A percentile compares a stretch with the other conserved stretches of the same genome.
Conservation (phyloP, 805 yeast genomes). For the Alloascoidea africana region DNA sequence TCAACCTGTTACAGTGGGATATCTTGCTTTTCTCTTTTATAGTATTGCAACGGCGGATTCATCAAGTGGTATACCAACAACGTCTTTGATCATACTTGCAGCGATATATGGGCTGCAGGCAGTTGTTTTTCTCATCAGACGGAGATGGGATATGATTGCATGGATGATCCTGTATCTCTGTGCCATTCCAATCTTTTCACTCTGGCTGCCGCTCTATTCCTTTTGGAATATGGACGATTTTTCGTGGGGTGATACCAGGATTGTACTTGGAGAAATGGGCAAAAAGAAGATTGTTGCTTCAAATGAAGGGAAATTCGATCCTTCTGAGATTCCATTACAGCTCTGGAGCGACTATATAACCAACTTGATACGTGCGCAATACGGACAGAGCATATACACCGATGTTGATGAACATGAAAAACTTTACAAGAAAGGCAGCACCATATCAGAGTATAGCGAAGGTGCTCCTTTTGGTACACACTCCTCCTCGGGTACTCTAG, state of each 20-base stretch:
- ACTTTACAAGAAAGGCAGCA: too few relatives aligned
- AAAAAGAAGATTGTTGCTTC: slow-evolving; percentile 32
- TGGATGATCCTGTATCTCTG: slow-evolving; percentile 72
- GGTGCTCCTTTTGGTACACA: too few relatives aligned
- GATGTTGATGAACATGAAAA: slow-evolving; percentile 5
- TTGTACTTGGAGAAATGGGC: slow-evolving; percentile 35
- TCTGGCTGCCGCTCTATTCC: slow-evolving; percentile 72
- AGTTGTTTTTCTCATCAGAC: slow-evolving; percentile 62
- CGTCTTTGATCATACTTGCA: slow-evolving; percentile 56
- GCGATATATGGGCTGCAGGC: slow-evolving; percentile 82
- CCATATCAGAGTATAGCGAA: too few relatives aligned
- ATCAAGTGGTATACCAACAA: slow-evolving; percentile 33
- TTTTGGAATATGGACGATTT: slow-evolving; percentile 95
- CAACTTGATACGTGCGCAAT: slow-evolving; percentile 28
- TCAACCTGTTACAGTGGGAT: slow-evolving; percentile 69
- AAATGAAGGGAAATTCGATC: slow-evolving; percentile 72
- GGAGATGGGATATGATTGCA: slow-evolving; percentile 50
- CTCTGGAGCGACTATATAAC: slow-evolving; percentile 74
- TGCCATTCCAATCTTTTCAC: slow-evolving; percentile 88
- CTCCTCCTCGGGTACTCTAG: too few relatives aligned
- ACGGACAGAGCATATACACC: too few relatives aligned
- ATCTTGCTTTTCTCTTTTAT: slow-evolving; percentile 55
- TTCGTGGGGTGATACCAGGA: slow-evolving; percentile 72
- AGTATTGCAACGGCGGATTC: slow-evolving; percentile 57
- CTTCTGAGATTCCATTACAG: slow-evolving; percentile 76